Conservation (phyloP, 2,329 filamentous ascomycete genomes). For the Fusarium hostae region DNA sequence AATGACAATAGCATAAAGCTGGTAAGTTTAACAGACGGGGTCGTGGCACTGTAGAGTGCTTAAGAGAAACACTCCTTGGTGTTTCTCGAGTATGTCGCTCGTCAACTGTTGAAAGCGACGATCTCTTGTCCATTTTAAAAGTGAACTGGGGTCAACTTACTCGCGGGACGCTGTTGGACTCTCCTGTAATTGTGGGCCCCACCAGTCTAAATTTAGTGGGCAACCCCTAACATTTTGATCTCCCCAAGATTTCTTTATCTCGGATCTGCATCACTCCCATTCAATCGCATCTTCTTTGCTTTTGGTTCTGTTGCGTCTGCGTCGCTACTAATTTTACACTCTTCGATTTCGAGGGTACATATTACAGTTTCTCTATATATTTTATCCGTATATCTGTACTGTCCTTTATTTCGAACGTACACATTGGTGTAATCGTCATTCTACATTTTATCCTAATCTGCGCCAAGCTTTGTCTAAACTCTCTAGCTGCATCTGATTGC, state of each 20-base stretch:
- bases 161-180: neutral
- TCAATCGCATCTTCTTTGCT: slow-evolving; percentile 13
- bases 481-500: slow-evolving; percentile 10
- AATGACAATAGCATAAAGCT: neutral
- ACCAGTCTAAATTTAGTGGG: slow-evolving; percentile 5
- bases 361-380: neutral
- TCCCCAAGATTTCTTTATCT: slow-evolving; percentile 32
- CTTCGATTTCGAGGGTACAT: slow-evolving; percentile 14
- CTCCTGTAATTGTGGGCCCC: neutral
- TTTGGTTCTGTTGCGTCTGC: slow-evolving; percentile 1
- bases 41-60: neutral
- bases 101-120: neutral
- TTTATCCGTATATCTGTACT: neutral
- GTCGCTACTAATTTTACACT: neutral
- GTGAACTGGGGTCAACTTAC: neutral
- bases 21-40: too few relatives aligned
- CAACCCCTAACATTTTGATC: slow-evolving; percentile 28
- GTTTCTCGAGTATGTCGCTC: too few relatives aligned
- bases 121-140: neutral
- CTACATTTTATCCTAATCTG: neutral
- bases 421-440: neutral
- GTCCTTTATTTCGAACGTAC: neutral
- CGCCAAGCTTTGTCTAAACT: slow-evolving; percentile 7
- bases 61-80: neutral
- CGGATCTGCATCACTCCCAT: slow-evolving; percentile 5